phyloP scores from a whole-genome alignment of 2,329 filamentous ascomycete species.

The Alternaria tenuissima region DNA sequence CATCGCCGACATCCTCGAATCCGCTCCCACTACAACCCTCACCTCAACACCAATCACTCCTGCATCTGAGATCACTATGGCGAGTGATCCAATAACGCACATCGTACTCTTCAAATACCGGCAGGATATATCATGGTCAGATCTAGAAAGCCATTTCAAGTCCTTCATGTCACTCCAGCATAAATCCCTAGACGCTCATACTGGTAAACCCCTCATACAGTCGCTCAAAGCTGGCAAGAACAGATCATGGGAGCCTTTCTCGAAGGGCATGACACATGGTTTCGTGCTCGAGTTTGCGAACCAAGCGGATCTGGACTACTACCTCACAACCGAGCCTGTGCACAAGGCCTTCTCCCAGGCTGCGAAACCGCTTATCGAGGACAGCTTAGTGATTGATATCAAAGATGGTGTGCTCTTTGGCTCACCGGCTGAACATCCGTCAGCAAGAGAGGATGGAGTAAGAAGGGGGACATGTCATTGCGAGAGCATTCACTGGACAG shows the following conservation, averaged over 20 bases:
- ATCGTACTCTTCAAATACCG: slow-evolving; percentile 50
- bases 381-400: slow-evolving; percentile 46
- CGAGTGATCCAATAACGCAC: slow-evolving; percentile 36
- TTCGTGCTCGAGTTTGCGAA: slow-evolving; percentile 47
- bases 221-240: slow-evolving; percentile 47
- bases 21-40: slow-evolving; percentile 8
- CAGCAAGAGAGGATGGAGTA: slow-evolving; percentile 8
- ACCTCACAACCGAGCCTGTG: slow-evolving; percentile 42
- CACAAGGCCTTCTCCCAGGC: slow-evolving; percentile 40
- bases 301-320: slow-evolving; percentile 47
- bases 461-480: slow-evolving; percentile 47
- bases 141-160: slow-evolving; percentile 44
- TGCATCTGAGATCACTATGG: slow-evolving; percentile 9
- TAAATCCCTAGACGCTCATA: slow-evolving; percentile 34
- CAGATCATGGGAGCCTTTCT: slow-evolving; percentile 42
- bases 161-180: slow-evolving; percentile 39
- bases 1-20: slow-evolving; percentile 10
- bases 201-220: slow-evolving; percentile 43
- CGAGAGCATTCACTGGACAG: slow-evolving; percentile 35
- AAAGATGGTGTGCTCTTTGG: slow-evolving; percentile 46
- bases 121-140: slow-evolving; percentile 40
- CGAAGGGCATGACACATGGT: slow-evolving; percentile 48
- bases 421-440: slow-evolving; percentile 28
- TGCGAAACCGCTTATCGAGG: slow-evolving; percentile 43
- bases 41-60: neutral